Percentiles rank a stretch among this genome's conserved stretches.
These are phyloP conservation scores for Alternaria alternata DNA, from an alignment of 2,329 filamentous ascomycete species.

Conservation along the genomic window DNA sequence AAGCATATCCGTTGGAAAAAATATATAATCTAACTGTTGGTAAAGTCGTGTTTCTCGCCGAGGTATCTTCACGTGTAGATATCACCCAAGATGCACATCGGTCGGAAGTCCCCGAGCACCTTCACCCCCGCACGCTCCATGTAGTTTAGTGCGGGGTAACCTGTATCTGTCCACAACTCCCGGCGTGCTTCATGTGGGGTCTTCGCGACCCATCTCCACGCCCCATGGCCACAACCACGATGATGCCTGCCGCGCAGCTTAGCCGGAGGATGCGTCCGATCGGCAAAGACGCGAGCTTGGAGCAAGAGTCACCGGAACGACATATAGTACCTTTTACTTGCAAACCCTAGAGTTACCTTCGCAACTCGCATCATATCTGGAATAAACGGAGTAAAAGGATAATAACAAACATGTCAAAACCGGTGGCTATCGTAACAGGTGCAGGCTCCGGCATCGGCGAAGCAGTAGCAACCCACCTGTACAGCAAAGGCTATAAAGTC, in stretches of 20 bases:
- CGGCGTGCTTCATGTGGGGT: conserved; percentile 21
- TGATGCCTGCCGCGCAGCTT: neutral
- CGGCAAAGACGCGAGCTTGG: neutral
- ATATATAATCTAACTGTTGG: neutral
- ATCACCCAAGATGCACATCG: neutral
- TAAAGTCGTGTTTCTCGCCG: neutral
- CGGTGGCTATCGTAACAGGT: conserved; percentile 57
- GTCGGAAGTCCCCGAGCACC: neutral
- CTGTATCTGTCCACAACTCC: neutral
- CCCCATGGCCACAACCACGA: conserved; percentile 4
- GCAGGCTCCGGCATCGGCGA: conserved; percentile 57
- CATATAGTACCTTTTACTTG: neutral
- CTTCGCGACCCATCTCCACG: conserved; percentile 6
- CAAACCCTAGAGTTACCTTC: neutral
- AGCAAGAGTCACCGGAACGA: neutral
- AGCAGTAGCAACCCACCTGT: conserved; percentile 53
- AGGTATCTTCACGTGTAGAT: neutral
- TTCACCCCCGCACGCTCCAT: conserved; percentile 20
- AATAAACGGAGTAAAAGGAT: neutral
- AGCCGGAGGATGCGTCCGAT: conserved; percentile 3
- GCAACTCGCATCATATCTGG: neutral
- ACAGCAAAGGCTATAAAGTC: conserved; percentile 51
- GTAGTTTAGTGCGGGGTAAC: conserved; percentile 19
- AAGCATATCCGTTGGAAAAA: no score
- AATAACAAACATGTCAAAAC: conserved; percentile 42